phyloP scores from a whole-genome alignment of 106 monocot species.

The Acorus calamus region DNA sequence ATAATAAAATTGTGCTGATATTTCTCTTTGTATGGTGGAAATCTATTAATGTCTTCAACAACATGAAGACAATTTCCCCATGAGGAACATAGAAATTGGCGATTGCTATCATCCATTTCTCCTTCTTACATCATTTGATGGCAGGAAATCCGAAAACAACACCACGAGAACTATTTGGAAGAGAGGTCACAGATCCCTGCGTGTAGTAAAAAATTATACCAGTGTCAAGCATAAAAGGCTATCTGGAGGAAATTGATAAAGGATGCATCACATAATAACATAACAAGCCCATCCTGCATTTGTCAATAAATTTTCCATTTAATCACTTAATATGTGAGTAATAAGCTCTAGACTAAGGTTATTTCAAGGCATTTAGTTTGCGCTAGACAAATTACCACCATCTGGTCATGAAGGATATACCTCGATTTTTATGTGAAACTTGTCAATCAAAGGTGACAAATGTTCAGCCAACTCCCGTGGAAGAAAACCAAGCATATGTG shows the following conservation, averaged over 20 bases:
- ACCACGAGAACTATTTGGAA: constrained; percentile 37
- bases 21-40: constrained; percentile 23
- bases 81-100: constrained; percentile 22
- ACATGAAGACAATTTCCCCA: constrained; percentile 40
- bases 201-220: too few species aligned
- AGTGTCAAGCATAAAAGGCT: too few species aligned
- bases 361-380: too few species aligned
- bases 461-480: constrained; percentile 61
- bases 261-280: too few species aligned
- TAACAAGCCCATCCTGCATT: too few species aligned
- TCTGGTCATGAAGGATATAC: constrained; percentile 16
- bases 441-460: constrained; percentile 75
- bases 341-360: too few species aligned
- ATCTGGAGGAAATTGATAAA: too few species aligned
- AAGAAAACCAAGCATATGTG: constrained; percentile 59
- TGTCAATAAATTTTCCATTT: too few species aligned
- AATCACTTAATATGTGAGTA: too few species aligned
- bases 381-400: too few species aligned
- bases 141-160: constrained; percentile 45
- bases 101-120: constrained; percentile 13
- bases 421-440: constrained; percentile 41
- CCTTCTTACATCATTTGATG: constrained; percentile 14
- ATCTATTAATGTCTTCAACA: constrained; percentile 26
- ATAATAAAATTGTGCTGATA: constrained; percentile 77
- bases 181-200: constrained; percentile 61